Evolutionary conservation across 108 stramenopile genomes (phyloP).

Genomic region (Discostella pseudostelligera): DNA sequence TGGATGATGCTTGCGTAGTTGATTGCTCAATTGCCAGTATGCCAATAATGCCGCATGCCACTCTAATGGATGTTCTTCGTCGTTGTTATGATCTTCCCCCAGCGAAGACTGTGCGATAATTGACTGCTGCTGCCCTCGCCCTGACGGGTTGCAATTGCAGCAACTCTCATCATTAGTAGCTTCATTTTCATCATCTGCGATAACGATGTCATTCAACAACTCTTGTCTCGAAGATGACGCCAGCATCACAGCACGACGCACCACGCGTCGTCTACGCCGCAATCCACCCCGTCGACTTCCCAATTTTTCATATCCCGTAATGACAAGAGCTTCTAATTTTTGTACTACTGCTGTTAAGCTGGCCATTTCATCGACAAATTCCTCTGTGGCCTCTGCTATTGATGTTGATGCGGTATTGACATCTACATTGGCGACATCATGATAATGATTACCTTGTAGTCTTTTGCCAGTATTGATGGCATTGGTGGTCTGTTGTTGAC

Average conservation of each 20-base stretch:
- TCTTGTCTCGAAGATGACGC: too few species aligned
- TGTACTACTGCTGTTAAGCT: conserved; percentile 50
- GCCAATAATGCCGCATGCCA: conserved; percentile 64
- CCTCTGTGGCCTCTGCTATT: conserved; percentile 24
- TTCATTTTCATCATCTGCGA: too few species aligned
- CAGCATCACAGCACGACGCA: neutral
- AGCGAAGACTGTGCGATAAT: too few species aligned
- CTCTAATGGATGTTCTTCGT: conserved; percentile 42
- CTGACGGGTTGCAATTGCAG: too few species aligned
- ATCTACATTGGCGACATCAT: too few species aligned
- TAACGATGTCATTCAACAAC: too few species aligned
- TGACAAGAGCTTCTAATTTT: conserved; percentile 49
- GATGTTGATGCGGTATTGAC: neutral
- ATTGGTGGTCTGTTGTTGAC: too few species aligned
- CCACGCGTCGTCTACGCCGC: neutral
- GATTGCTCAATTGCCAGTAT: conserved; percentile 54
- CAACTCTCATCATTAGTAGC: too few species aligned
- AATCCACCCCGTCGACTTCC: conserved; percentile 3
- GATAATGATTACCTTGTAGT: too few species aligned
- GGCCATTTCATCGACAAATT: conserved; percentile 43
- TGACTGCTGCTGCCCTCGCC: too few species aligned
- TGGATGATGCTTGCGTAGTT: conserved; percentile 36
- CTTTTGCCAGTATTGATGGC: too few species aligned
- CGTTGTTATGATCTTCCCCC: neutral
- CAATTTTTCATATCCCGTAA: conserved; percentile 44